Evolutionary conservation across 352 stramenopile species (phyloP).

Genomic region (Halophytophthora polymorphica): DNA sequence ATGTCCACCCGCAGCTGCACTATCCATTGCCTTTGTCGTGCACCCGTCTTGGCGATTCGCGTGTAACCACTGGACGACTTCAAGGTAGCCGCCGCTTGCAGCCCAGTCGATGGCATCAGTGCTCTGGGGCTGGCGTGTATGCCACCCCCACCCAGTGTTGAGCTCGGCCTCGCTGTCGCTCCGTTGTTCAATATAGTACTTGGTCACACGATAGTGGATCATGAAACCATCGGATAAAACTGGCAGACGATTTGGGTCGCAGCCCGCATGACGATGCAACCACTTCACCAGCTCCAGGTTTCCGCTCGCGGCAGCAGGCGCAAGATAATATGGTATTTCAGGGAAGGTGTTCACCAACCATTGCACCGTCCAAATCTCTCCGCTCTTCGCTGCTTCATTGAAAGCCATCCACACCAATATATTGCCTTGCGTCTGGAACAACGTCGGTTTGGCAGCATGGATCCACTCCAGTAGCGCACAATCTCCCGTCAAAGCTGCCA

Average conservation of each 20-base stretch:
- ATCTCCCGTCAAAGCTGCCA: constrained; percentile 1
- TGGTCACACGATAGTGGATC: too few species aligned
- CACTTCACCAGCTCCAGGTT: constrained; percentile 5
- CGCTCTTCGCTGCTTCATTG: constrained; percentile 1
- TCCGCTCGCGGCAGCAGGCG: constrained; percentile 1
- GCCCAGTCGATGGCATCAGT: constrained; percentile 3
- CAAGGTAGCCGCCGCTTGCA: neutral
- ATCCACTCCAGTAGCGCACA: constrained; percentile 4
- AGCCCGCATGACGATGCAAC: neutral
- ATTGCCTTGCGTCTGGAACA: neutral
- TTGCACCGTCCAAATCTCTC: constrained; percentile 1
- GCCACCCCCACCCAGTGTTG: too few species aligned
- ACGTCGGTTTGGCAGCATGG: neutral
- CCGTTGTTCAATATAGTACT: too few species aligned
- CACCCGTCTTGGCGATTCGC: neutral
- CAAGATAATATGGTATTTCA: neutral
- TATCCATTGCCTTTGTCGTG: too few species aligned
- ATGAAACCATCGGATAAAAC: too few species aligned
- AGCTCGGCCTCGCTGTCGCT: too few species aligned
- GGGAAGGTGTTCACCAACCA: constrained; percentile 6
- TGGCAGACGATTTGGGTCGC: neutral
- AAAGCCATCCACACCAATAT: neutral
- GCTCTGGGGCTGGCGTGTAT: too few species aligned
- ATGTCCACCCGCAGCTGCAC: too few species aligned
- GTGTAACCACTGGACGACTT: neutral